Evolutionary conservation across 257 asterid genomes (phyloP).

Genomic region (Vinca minor): DNA sequence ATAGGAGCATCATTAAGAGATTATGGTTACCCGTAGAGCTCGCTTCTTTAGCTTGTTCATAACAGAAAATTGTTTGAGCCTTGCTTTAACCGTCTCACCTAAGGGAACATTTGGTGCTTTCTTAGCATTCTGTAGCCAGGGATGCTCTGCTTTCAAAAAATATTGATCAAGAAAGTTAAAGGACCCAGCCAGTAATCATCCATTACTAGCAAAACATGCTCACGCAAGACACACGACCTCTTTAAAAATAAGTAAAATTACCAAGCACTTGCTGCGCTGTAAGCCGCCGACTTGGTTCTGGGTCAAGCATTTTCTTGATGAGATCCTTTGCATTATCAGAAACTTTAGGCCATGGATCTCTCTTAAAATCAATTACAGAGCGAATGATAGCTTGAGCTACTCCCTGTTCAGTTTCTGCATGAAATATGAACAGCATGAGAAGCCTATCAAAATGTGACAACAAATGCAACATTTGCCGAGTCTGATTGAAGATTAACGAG

Average conservation of each 20-base stretch:
- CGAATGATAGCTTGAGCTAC: constrained; percentile 83
- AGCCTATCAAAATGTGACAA: background rate
- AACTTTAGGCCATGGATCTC: constrained; percentile 81
- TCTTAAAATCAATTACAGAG: constrained; percentile 56
- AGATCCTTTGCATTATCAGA: constrained; percentile 75
- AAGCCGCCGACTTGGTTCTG: constrained; percentile 52
- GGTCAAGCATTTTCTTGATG: constrained; percentile 68
- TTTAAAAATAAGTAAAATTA: constrained; percentile 18
- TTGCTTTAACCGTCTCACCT: constrained; percentile 69
- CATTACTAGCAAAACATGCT: background rate
- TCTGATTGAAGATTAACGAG: background rate
- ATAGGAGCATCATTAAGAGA: background rate
- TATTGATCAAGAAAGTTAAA: background rate
- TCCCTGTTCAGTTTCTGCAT: constrained; percentile 76
- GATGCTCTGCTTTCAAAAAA: constrained; percentile 39
- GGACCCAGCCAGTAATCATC: background rate
- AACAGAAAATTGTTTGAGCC: constrained; percentile 61
- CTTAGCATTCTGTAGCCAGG: constrained; percentile 57
- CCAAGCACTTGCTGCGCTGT: constrained; percentile 67
- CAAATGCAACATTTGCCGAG: background rate
- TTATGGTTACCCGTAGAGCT: constrained; percentile 44
- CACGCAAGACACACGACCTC: background rate
- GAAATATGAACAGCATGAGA: background rate
- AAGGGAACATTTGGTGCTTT: constrained; percentile 61
- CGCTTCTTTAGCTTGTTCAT: constrained; percentile 66